Base-by-base conservation (phyloP, 2,329 filamentous ascomycete species). In the Domatiomyces catenatus region DNA sequence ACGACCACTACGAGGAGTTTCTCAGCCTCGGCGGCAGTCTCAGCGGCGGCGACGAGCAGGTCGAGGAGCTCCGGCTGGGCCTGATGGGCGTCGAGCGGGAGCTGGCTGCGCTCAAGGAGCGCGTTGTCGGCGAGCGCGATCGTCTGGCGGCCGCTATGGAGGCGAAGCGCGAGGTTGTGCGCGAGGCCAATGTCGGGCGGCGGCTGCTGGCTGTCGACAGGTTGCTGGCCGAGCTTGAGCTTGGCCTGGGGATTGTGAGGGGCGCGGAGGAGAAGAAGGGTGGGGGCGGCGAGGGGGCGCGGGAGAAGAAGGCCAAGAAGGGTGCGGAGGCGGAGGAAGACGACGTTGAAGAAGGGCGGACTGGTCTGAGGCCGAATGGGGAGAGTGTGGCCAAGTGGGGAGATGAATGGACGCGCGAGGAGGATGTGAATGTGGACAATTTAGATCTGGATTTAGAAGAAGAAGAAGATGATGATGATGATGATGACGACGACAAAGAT, bases 1-100 rank as follows among this genome's bases (percentile, higher is more conserved):
- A 98, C 63, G 78, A 83, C 48, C 94, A 98, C 67, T 96, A 98
- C 65, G 83, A 87, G 46, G 84, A 90, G 51, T 98, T 98, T 60
- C 68, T 98, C 3, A 82, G 81, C 0, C 70, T 98, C 0, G 93
- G 92, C 0, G 80, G 77, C 46, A 85, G 87, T 59, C 70, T 98
- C 44, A 79, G 80, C 49, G 89, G 89, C 2, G 93, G 93, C 6
- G 89, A 94, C 62, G 90, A 95, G 61, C 85, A 83, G 64, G 83
- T 95, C 0, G 89, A 94, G 63, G 87, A 93, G 62, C 83, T 96
- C 28, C 77, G 86, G 44, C 84, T 98, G 0, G 87, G 88, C 0
- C 68, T 98, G 50, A 66, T 96, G 53, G 87, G 87, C 0, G 95
- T 98, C 61, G 75, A 81, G 53, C 77, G 89, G 56, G 87, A 92